Evolutionary conservation across 164 flowering plant genomes (phyloP), one percentile per base, ranked within the genome.

Genomic region (Vitis riparia): DNA sequence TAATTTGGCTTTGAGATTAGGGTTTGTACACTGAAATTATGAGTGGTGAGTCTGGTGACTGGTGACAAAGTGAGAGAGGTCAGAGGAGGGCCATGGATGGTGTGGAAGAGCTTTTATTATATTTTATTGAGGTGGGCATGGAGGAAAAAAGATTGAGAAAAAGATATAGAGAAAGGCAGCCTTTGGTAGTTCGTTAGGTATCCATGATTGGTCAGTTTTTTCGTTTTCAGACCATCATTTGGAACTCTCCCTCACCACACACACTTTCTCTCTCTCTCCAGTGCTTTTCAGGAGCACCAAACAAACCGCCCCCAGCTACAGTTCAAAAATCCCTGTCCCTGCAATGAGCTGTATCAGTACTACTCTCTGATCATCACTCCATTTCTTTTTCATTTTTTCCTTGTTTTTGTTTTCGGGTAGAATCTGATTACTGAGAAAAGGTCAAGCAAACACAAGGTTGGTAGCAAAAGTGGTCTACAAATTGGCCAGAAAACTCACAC

Each of bases 281-380:
- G 56, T 53, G 56, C 56, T 53, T 55, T 19, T 17, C 59, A 59
- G 37, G 63, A 59, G 63, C 48, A 60, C 63, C 63, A 60, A 57
- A 60, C 63, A 55, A 32, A 37, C 59, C 12, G 61, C 69, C 48
- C 44, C 17, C 17, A 12, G 69, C 69, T 32, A 66, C 69, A 66
- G 69, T 55, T 30, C 29, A 55, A 66, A 60, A 55, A 65, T 52
- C 44, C 32, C 57, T 27, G 58, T 51, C 61, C 51, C 29, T n/a
- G 69, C 15, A 52, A 65, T 51, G 66, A 48, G 67, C 67, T 64
- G 67, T 50, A 32, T 1, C 44, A 2, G 67, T 51, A 23, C 8
- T 23, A 23, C 67, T 8, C 9, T 11, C 16, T 27, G n/a, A 6
- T 27, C 57, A 49, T 23, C 17, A 37, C 44, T 37, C 44, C 44